Base-by-base conservation (phyloP, 768 basidiomycete species). In the Asterophora lycoperdoides region DNA sequence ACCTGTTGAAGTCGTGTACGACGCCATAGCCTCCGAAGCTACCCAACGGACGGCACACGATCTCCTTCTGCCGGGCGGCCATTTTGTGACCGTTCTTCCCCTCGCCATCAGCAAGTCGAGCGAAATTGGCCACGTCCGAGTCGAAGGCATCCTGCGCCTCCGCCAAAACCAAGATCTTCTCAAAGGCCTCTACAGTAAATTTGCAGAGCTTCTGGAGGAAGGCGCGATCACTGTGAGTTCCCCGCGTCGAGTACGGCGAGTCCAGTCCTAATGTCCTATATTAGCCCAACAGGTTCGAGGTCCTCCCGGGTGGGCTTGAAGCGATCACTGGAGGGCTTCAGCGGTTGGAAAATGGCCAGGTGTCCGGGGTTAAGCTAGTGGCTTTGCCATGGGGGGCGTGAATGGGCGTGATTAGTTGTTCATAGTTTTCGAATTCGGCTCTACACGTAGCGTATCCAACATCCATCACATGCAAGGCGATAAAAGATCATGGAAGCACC, bases 221-320 rank as follows among this genome's bases (percentile, higher is more conserved):
- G 66, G 61, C 10, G 23, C 60, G 40, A 54, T 67, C n/a, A 61
- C 57, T 46, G 71, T 70, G 38, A 37, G 57, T 51, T 1, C 37
- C 8, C 23, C 10, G 17, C 10, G n/a, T n/a, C 20, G 17, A 26
- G 37, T 11, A 20, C 20, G 18, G 19, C 17, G 15, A 44, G 23
- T 41, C 9, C 28, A 41, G 45, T 8, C 33, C 18, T 44, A 15
- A 26, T n/a, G 17, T 33, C 17, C 13, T n/a, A 15, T 5, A 44
- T 9, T 20, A 79, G 78, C 73, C 75, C 1, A 76, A 73, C 57
- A 61, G 61, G 18, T 64, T 71, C 8, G 72, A 77, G 46, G 56
- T 71, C 13, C 46, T 79, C 10, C 60, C 67, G 0, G 64, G 64
- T 10, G 78, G 78, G 7, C 59, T 79, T 18, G 63, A 58, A 26